phyloP scores from a whole-genome alignment of 345 rosid species.

The Rubroshorea leprosula region DNA sequence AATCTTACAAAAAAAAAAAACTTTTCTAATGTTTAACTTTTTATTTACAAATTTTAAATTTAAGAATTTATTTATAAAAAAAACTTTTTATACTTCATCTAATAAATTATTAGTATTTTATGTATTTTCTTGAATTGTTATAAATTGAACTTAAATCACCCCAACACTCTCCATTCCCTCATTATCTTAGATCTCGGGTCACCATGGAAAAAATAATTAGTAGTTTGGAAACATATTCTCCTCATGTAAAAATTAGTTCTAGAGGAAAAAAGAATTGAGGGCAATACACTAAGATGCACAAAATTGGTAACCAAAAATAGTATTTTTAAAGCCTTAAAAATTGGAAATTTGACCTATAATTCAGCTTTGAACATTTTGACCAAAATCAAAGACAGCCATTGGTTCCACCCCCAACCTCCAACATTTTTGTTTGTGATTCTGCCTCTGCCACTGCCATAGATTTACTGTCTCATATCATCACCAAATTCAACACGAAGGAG shows the following conservation, averaged over 20 bases:
- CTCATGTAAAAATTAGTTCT: not conserved
- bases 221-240: not conserved
- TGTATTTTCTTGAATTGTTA: too few species aligned
- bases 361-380: conserved; percentile 15
- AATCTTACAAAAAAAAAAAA: too few species aligned
- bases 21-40: too few species aligned
- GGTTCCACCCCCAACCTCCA: conserved; percentile 5
- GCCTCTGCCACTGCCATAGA: not conserved
- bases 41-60: too few species aligned
- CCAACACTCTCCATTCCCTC: too few species aligned
- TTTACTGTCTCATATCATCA: not conserved
- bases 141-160: too few species aligned
- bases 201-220: too few species aligned
- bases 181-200: too few species aligned
- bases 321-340: conserved; percentile 2
- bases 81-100: too few species aligned
- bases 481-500: not conserved
- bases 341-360: conserved; percentile 21
- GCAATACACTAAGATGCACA: not conserved
- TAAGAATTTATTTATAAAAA: too few species aligned
- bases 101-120: too few species aligned
- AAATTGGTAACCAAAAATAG: not conserved
- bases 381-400: conserved; percentile 2
- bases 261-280: not conserved
- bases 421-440: not conserved